Percentiles rank a stretch among this genome's conserved stretches.
These are phyloP conservation scores for Eucalyptus curtisii DNA, from an alignment of 345 rosid genomes.

Conservation along the genomic window DNA sequence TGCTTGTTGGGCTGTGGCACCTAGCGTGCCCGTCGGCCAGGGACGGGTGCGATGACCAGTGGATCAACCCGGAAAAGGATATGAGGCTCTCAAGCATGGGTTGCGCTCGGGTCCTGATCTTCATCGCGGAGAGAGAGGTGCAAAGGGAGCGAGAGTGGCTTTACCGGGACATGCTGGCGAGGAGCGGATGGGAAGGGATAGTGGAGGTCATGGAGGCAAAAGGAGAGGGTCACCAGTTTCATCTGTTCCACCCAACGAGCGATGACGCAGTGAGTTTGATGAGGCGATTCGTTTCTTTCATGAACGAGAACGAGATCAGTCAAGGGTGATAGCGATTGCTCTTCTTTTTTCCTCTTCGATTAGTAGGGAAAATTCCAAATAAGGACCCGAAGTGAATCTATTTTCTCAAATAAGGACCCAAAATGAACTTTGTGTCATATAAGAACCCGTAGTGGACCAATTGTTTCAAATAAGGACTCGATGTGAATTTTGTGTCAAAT, in stretches of 20 bases:
- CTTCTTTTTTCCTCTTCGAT: neutral
- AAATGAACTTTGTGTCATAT: too few species aligned
- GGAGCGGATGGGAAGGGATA: neutral
- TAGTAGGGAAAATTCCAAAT: too few species aligned
- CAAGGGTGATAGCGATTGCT: neutral
- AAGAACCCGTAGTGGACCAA: too few species aligned
- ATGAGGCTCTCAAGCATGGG: slow-evolving; percentile 7
- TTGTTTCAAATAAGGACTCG: too few species aligned
- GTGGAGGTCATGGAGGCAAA: neutral
- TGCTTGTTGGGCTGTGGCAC: neutral
- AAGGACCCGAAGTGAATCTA: too few species aligned
- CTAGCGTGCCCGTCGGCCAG: slow-evolving; percentile 3
- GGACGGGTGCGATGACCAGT: slow-evolving; percentile 15
- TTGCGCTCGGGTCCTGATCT: slow-evolving; percentile 12
- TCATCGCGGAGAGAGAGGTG: slow-evolving; percentile 16
- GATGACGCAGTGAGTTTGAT: neutral
- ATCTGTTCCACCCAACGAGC: neutral
- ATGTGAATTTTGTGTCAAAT: too few species aligned
- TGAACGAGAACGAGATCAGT: neutral
- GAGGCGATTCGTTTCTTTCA: neutral
- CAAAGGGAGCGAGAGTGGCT: neutral
- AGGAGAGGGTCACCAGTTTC: neutral
- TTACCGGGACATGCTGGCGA: neutral
- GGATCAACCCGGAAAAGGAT: slow-evolving; percentile 15
- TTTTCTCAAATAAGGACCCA: too few species aligned